A percentile compares a stretch with the other conserved stretches of the same genome.
phyloP scores from a whole-genome alignment of 1,284 basidiomycete species.

The Cryptococcus sp. region DNA sequence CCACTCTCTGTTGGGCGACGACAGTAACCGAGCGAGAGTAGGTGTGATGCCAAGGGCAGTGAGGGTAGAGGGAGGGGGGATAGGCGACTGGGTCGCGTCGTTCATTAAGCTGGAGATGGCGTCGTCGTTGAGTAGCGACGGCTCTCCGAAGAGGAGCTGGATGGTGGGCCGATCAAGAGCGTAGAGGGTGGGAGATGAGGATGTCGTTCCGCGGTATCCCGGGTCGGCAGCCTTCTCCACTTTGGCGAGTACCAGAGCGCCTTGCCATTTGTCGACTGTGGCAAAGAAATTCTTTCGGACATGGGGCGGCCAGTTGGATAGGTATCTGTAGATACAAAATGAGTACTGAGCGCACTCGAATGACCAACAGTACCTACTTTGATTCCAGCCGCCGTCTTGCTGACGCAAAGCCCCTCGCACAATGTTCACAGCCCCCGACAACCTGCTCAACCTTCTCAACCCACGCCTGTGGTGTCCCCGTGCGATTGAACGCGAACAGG shows the following conservation, averaged over 20 bases:
- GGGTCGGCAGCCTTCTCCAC: slow-evolving; percentile 9
- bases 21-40: slow-evolving; percentile 25
- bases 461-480: slow-evolving; percentile 61
- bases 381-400: slow-evolving; percentile 61
- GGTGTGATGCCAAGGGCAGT: slow-evolving; percentile 27
- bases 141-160: slow-evolving; percentile 67
- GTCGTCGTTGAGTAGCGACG: slow-evolving; percentile 58
- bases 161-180: slow-evolving; percentile 54
- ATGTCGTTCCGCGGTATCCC: slow-evolving; percentile 11
- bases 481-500: slow-evolving; percentile 67
- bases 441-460: slow-evolving; percentile 58
- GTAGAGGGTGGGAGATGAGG: slow-evolving; percentile 42
- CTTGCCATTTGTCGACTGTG: slow-evolving; percentile 67
- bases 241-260: slow-evolving; percentile 23
- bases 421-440: slow-evolving; percentile 62
- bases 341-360: background rate
- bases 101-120: slow-evolving; percentile 51
- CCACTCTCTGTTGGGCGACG: slow-evolving; percentile 10
- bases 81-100: slow-evolving; percentile 13
- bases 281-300: slow-evolving; percentile 60
- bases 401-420: slow-evolving; percentile 63
- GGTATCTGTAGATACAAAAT: slow-evolving; percentile 30
- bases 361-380: slow-evolving; percentile 61
- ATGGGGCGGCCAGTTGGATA: slow-evolving; percentile 40
- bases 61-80: slow-evolving; percentile 12